A percentile compares a stretch with the other conserved stretches of the same genome.
These are phyloP conservation scores for Phalaenopsis hybrid DNA, from an alignment of 116 monocot genomes.

Conservation along the genomic window DNA sequence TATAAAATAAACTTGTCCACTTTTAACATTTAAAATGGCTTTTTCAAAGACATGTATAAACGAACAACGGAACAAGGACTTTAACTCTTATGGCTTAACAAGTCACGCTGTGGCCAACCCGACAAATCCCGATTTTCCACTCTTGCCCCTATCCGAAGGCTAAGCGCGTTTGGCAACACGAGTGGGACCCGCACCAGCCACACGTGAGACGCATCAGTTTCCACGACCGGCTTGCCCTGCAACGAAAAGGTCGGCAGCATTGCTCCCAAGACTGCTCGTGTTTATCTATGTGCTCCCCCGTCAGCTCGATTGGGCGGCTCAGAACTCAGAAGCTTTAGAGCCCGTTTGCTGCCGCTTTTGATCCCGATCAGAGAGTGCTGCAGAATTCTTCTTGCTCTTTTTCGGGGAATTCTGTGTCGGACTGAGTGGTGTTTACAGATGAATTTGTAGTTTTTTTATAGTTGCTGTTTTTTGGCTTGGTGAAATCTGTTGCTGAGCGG, in stretches of 20 bases:
- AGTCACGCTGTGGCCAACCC: no score
- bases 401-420: not conserved
- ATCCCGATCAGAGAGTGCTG: not conserved
- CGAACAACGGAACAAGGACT: no score
- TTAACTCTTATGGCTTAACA: no score
- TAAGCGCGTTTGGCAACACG: not conserved
- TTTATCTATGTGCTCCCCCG: not conserved
- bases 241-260: not conserved
- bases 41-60: no score
- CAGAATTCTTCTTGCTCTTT: not conserved
- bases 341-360: not conserved
- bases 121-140: no score
- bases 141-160: no score
- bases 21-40: no score
- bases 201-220: conserved; percentile 7
- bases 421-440: not conserved
- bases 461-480: not conserved
- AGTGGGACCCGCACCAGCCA: not conserved
- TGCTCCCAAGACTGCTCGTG: not conserved
- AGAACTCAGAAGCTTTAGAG: not conserved
- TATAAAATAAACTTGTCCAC: no score
- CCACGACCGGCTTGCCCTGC: not conserved
- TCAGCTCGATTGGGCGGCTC: not conserved
- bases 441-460: not conserved
- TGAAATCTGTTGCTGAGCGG: not conserved